Conservation (phyloP, 305 asterid species). For the Vinca major region DNA sequence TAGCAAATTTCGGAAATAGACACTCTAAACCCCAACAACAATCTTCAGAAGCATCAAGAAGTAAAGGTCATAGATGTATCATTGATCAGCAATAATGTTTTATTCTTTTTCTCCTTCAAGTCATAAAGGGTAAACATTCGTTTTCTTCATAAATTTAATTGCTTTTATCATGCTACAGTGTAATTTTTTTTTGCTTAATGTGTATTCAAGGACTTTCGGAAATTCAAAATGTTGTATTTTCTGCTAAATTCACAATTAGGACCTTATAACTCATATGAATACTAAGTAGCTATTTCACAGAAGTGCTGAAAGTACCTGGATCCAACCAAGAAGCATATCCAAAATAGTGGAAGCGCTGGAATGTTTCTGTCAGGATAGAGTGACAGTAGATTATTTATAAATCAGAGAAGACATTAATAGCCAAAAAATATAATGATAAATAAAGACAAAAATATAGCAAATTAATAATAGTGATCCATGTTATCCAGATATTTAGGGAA, state of each 20-base stretch:
- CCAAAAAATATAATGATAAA: not conserved
- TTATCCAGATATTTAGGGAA: not conserved
- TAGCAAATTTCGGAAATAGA: not conserved
- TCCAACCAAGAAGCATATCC: slow-evolving; percentile 82
- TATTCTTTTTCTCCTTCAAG: not conserved
- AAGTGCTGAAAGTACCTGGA: slow-evolving; percentile 48
- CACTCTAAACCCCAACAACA: not conserved
- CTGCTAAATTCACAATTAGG: no score
- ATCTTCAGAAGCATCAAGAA: not conserved
- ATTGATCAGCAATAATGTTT: not conserved
- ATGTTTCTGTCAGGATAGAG: slow-evolving; percentile 37
- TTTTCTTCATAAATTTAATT: not conserved
- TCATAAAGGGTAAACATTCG: not conserved
- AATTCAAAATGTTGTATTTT: no score
- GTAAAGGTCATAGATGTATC: not conserved
- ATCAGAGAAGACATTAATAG: not conserved
- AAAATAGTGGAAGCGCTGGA: slow-evolving; percentile 40
- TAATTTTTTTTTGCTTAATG: not conserved
- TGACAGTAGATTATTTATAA: not conserved
- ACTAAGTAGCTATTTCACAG: not conserved
- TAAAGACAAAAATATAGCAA: not conserved
- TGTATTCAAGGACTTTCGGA: no score
- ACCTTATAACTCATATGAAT: not conserved
- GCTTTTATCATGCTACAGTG: not conserved
- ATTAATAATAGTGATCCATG: not conserved